phyloP scores from a whole-genome alignment of 2,329 filamentous ascomycete genomes.

The Tothia fuscella region DNA sequence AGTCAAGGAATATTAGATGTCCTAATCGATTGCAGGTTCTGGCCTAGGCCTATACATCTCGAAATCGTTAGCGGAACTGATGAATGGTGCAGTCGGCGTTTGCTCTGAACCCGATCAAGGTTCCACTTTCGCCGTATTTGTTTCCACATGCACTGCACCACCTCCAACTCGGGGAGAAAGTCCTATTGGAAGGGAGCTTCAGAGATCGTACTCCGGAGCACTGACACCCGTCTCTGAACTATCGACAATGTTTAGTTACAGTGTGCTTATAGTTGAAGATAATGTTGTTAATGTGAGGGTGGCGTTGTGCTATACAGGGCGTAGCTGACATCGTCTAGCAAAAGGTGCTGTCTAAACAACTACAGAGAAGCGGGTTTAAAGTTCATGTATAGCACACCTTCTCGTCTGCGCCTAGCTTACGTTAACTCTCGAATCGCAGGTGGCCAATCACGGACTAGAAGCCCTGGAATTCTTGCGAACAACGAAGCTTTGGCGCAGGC shows the following conservation, averaged over 20 bases:
- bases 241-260: neutral
- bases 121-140: constrained; percentile 56
- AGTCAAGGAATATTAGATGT: no score
- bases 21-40: no score
- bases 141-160: constrained; percentile 28
- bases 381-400: no score
- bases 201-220: neutral
- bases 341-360: constrained; percentile 10
- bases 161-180: neutral
- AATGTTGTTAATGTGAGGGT: constrained; percentile 10
- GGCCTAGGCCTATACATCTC: constrained; percentile 60
- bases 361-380: constrained; percentile 2
- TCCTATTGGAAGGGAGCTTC: neutral
- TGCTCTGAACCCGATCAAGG: constrained; percentile 45
- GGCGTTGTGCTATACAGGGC: neutral
- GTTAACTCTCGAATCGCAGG: no score
- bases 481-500: constrained; percentile 6
- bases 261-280: constrained; percentile 10
- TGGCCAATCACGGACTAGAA: constrained; percentile 10
- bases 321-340: neutral
- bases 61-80: constrained; percentile 52
- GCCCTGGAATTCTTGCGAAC: constrained; percentile 3
- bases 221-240: no score
- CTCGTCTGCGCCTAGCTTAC: no score
- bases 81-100: constrained; percentile 59